These are phyloP conservation scores for Microcyclosporella mali DNA, from an alignment of 2,329 filamentous ascomycete species.

Conservation along the genomic window DNA sequence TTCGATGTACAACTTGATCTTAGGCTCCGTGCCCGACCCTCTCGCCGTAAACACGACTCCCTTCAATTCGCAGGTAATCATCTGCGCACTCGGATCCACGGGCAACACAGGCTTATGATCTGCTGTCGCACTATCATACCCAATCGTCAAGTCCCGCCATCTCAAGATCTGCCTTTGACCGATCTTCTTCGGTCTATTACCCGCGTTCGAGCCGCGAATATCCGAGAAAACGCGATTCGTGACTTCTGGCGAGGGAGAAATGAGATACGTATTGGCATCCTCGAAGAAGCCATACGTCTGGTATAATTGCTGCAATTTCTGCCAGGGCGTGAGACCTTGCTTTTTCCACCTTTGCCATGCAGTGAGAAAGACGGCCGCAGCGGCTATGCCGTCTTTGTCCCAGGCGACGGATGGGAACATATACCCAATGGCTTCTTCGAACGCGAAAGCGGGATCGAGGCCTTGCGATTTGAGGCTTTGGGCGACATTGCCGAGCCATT, in stretches of 20 bases:
- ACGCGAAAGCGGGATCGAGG: constrained; percentile 52
- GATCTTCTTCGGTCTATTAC: constrained; percentile 30
- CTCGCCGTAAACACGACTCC: constrained; percentile 54
- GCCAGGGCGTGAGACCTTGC: constrained; percentile 51
- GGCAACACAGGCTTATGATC: constrained; percentile 51
- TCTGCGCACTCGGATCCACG: constrained; percentile 52
- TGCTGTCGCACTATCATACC: constrained; percentile 51
- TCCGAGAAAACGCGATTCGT: constrained; percentile 51
- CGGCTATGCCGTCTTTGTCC: constrained; percentile 60
- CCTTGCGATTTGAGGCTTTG: constrained; percentile 46
- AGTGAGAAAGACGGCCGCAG: constrained; percentile 53
- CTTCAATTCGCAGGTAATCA: constrained; percentile 58
- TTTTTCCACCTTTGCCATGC: constrained; percentile 48
- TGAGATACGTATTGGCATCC: constrained; percentile 58
- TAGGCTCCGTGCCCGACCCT: constrained; percentile 60
- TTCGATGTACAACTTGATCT: constrained; percentile 57
- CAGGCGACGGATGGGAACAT: constrained; percentile 59
- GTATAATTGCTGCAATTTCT: constrained; percentile 54
- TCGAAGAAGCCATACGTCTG: constrained; percentile 55
- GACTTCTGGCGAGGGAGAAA: constrained; percentile 49
- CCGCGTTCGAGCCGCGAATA: constrained; percentile 41
- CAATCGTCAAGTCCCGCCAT: constrained; percentile 58
- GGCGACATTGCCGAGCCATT: constrained; percentile 60
- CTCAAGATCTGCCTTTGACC: constrained; percentile 49
- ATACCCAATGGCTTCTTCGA: constrained; percentile 61